Evolutionary conservation across 1,139 yeast genomes (phyloP).

Genomic region (Entelexis sorbosivorans): DNA sequence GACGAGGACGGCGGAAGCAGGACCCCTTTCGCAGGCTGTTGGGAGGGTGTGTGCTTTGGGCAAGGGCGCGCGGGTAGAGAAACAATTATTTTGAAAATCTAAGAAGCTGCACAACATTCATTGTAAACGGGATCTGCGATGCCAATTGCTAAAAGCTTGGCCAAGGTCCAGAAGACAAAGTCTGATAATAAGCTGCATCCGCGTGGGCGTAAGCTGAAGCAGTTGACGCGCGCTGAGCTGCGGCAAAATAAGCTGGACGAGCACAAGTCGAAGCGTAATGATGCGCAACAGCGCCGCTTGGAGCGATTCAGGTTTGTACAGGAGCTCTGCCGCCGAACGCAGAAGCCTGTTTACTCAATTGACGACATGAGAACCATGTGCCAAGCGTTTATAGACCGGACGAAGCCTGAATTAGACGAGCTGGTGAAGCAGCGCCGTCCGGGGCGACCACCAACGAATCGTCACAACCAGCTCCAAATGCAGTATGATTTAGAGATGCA

Average conservation of each 20-base stretch:
- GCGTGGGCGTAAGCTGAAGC: conserved; percentile 78
- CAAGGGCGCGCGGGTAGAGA: background rate
- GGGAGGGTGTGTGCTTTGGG: no score
- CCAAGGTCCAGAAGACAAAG: conserved; percentile 61
- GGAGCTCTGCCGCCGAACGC: conserved; percentile 39
- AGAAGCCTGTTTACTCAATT: conserved; percentile 37
- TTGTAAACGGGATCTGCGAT: conserved; percentile 31
- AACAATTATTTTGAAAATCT: background rate
- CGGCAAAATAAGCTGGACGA: conserved; percentile 60
- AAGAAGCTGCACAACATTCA: no score
- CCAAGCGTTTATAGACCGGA: conserved; percentile 47
- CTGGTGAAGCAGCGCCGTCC: conserved; percentile 57
- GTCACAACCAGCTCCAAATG: conserved; percentile 57
- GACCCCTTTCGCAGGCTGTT: no score
- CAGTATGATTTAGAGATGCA: conserved; percentile 49
- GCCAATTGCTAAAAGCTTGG: conserved; percentile 69
- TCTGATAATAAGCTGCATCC: conserved; percentile 52
- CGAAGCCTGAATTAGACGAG: conserved; percentile 57
- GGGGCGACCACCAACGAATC: conserved; percentile 71
- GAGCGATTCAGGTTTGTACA: conserved; percentile 54
- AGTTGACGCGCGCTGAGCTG: conserved; percentile 71
- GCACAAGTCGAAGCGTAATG: conserved; percentile 51
- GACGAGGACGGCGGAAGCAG: no score
- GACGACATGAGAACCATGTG: conserved; percentile 54
- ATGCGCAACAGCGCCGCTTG: conserved; percentile 38